These are phyloP conservation scores for Yamadazyma atlantica DNA, from an alignment of 1,139 yeast species.

Conservation along the genomic window DNA sequence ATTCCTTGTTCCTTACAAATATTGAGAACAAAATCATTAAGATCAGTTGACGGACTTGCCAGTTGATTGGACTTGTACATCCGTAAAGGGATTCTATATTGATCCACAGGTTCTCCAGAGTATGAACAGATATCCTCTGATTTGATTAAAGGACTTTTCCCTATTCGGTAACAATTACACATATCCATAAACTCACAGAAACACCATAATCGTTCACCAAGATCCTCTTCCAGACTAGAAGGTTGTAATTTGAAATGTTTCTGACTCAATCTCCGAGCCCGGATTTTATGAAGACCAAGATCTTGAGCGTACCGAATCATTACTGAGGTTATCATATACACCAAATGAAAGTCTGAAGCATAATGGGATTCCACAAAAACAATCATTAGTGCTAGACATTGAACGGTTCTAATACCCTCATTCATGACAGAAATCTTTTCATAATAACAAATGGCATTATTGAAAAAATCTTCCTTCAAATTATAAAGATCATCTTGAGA, in stretches of 20 bases:
- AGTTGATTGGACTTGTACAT: no score
- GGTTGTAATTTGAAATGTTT: not conserved
- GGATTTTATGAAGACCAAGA: constrained; percentile 62
- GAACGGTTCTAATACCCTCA: constrained; percentile 52
- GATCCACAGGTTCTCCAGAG: not conserved
- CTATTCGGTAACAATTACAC: constrained; percentile 51
- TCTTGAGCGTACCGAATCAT: constrained; percentile 62
- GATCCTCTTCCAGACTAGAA: constrained; percentile 8
- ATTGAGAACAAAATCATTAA: constrained; percentile 10
- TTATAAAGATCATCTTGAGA: constrained; percentile 13
- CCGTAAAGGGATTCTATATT: constrained; percentile 1
- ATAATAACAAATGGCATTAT: constrained; percentile 46
- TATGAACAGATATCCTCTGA: not conserved
- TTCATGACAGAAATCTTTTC: constrained; percentile 45
- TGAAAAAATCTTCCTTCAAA: constrained; percentile 26
- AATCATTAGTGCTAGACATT: constrained; percentile 46
- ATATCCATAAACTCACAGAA: constrained; percentile 53
- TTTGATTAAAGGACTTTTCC: constrained; percentile 56
- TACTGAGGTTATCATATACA: constrained; percentile 45
- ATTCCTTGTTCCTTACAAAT: not conserved
- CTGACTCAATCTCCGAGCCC: no score
- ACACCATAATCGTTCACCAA: constrained; percentile 54
- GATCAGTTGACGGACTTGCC: constrained; percentile 1
- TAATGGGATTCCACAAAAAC: constrained; percentile 43
- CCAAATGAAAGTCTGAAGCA: constrained; percentile 38